Evolutionary conservation across 2,329 filamentous ascomycete species (phyloP), one percentile per base, ranked within the genome.

Genomic region (Allantophomopsis cytisporea): DNA sequence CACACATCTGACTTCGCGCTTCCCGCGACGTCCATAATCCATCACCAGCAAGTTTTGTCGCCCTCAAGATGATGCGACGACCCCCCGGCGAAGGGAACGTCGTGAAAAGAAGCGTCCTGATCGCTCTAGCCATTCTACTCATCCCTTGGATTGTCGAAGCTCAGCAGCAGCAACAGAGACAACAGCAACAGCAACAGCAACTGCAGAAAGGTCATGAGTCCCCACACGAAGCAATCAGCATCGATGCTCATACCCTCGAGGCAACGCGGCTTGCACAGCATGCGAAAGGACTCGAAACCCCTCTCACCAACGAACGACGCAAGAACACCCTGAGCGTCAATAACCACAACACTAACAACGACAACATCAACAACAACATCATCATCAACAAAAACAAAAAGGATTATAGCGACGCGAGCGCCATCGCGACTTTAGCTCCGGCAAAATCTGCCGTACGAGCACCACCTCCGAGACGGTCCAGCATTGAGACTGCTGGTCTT

Each of bases 381-480:
- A 21, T 5, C 20, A 21, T 5, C 20, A 21, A 28, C 23, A 28
- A 28, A 10, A 28, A 28, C 23, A 28, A 10, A 46, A 44, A 49
- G 37, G 42, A 48, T 51, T 60, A 65, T 56, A 69, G 73, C 65
- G 74, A 91, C 81, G 84, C 79, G 85, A 87, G 86, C 87, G 87
- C 87, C 83, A 73, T 91, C 73, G 82, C 83, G 76, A 91, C 87
- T 83, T 81, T 88, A 73, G 88, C 89, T 94, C 87, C 86, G 84
- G 88, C 81, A 68, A 66, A 76, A 70, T 76, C 85, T 80, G 89
- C 86, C 83, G 88, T 95, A 72, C 76, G 85, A 94, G 88, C 87
- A 85, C 84, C 83, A 76, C 63, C 63, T 64, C 76, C 77, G 76
- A 71, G 75, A 76, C 65, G 69, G 59, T 74, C 72, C 64, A 72